Conservation (phyloP, 2,329 filamentous ascomycete genomes). For the Arachnomyces sp. region DNA sequence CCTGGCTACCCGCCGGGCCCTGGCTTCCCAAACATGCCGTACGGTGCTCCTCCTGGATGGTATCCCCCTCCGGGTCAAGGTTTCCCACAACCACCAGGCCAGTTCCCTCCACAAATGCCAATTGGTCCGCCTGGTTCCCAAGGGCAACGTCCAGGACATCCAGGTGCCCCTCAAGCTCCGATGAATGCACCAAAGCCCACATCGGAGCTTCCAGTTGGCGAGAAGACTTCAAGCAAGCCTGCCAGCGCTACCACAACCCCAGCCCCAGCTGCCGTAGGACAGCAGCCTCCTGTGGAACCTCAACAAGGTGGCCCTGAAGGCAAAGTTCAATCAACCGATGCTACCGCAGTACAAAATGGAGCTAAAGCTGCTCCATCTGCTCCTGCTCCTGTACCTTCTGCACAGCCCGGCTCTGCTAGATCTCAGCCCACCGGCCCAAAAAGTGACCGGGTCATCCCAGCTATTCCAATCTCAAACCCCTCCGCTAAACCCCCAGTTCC, state of each 20-base stretch:
- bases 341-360: constrained; percentile 16
- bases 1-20: constrained; percentile 48
- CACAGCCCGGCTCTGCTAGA: constrained; percentile 11
- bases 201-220: constrained; percentile 37
- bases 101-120: constrained; percentile 55
- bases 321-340: constrained; percentile 21
- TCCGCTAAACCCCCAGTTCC: constrained; percentile 26
- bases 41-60: constrained; percentile 69
- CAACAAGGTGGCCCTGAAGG: constrained; percentile 33
- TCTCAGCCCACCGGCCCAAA: constrained; percentile 24
- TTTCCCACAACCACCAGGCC: constrained; percentile 60
- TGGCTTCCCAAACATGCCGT: constrained; percentile 67
- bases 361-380: constrained; percentile 10
- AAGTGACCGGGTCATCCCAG: constrained; percentile 37
- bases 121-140: constrained; percentile 49
- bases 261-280: constrained; percentile 17
- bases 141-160: constrained; percentile 22
- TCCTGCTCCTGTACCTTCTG: constrained; percentile 8
- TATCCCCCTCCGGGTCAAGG: constrained; percentile 67
- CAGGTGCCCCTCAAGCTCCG: constrained; percentile 22
- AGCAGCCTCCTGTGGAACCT: constrained; percentile 27
- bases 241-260: constrained; percentile 21
- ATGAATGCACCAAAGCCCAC: constrained; percentile 26
- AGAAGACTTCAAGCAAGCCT: constrained; percentile 30
- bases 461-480: constrained; percentile 37